Percentiles rank a stretch among this genome's conserved stretches.
phyloP scores from a whole-genome alignment of 352 stramenopile genomes.

The Pythium scleroteichum region DNA sequence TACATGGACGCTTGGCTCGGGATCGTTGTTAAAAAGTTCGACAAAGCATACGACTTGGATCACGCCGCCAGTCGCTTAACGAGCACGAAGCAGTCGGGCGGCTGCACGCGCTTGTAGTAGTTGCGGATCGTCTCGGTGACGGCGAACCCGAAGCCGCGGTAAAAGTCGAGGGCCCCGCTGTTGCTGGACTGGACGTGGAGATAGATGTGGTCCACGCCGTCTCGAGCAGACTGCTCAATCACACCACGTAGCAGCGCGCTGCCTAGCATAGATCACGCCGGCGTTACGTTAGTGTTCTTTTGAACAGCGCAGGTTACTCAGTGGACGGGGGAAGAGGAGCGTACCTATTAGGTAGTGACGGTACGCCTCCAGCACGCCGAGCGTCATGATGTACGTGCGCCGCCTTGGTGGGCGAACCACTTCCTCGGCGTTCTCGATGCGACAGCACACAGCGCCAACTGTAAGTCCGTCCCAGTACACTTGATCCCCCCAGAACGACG shows the following conservation, averaged over 20 bases:
- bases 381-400: slow-evolving; percentile 94
- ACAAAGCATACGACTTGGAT: too few species aligned
- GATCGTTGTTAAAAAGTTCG: too few species aligned
- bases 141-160: slow-evolving; percentile 85
- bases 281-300: neutral
- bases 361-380: slow-evolving; percentile 90
- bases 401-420: slow-evolving; percentile 20
- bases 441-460: slow-evolving; percentile 90
- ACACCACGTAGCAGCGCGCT: slow-evolving; percentile 45
- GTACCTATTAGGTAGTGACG: slow-evolving; percentile 77
- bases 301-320: neutral
- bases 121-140: slow-evolving; percentile 89
- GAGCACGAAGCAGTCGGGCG: slow-evolving; percentile 92
- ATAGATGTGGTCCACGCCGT: slow-evolving; percentile 62
- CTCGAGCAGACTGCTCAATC: slow-evolving; percentile 34
- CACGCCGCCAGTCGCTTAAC: slow-evolving; percentile 39
- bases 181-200: slow-evolving; percentile 95
- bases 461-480: slow-evolving; percentile 80
- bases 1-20: neutral
- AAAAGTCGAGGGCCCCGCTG: slow-evolving; percentile 90
- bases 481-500: slow-evolving; percentile 18
- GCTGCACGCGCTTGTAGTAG: slow-evolving; percentile 95
- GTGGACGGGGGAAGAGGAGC: neutral
- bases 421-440: slow-evolving; percentile 55
- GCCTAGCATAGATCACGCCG: slow-evolving; percentile 24